Conservation (phyloP, 176 grass and related monocot genomes). For the Rhynchospora breviuscula region DNA sequence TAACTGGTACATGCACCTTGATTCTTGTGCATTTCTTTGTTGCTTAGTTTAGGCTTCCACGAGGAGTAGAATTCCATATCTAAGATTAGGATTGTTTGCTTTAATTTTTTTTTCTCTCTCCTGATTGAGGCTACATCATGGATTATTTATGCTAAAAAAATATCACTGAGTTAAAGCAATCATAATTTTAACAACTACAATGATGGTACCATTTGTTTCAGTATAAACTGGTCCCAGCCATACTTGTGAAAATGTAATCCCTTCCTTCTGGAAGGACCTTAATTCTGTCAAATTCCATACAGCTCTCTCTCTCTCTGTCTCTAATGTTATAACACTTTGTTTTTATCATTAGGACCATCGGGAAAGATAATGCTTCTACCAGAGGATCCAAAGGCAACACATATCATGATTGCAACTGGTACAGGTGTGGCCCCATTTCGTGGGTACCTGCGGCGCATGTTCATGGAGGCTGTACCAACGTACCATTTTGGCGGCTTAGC, state of each 20-base stretch:
- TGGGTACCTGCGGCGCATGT: constrained; percentile 86
- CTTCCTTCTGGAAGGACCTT: background rate
- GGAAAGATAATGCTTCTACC: constrained; percentile 97
- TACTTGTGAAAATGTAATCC: background rate
- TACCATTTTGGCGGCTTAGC: constrained; percentile 80
- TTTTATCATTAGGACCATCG: constrained; percentile 51
- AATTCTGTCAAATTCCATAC: background rate
- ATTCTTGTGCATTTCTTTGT: background rate
- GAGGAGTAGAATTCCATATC: background rate
- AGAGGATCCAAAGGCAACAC: constrained; percentile 73
- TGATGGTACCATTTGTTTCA: background rate
- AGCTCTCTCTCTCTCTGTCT: background rate
- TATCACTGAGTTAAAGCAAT: background rate
- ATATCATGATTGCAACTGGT: constrained; percentile 97
- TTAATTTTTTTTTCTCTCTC: background rate
- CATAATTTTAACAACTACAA: background rate
- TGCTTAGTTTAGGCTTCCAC: background rate
- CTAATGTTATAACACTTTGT: background rate
- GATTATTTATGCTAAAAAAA: background rate
- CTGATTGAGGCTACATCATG: background rate
- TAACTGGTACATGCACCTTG: constrained; percentile 52
- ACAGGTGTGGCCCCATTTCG: constrained; percentile 85
- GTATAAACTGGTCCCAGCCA: background rate
- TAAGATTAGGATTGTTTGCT: background rate
- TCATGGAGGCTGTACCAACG: constrained; percentile 88